A percentile compares a stretch with the other conserved stretches of the same genome.
These are phyloP conservation scores for Glomus cerebriforme DNA, from an alignment of 192 early-diverging fungal genomes.

Conservation along the genomic window DNA sequence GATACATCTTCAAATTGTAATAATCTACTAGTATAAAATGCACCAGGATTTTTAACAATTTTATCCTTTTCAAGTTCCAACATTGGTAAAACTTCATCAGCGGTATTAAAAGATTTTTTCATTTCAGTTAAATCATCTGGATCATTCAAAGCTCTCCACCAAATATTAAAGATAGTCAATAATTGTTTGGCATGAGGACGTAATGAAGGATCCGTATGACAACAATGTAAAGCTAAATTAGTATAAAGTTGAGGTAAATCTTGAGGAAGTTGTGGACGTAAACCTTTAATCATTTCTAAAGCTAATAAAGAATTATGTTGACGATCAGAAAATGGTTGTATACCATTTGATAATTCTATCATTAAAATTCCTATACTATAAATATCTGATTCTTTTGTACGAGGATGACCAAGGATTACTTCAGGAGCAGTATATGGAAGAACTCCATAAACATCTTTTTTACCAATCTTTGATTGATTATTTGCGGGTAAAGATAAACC, in stretches of 20 bases:
- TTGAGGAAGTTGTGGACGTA: background rate
- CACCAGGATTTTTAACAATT: background rate
- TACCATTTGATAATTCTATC: constrained; percentile 14
- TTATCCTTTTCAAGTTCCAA: background rate
- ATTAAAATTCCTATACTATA: constrained; percentile 21
- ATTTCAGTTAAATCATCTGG: background rate
- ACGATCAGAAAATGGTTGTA: background rate
- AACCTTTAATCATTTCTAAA: constrained; percentile 4
- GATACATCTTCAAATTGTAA: background rate
- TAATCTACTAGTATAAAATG: background rate
- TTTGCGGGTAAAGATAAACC: constrained; percentile 11
- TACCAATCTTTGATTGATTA: background rate
- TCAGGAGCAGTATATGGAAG: constrained; percentile 20
- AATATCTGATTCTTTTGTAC: constrained; percentile 10
- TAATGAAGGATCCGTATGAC: background rate
- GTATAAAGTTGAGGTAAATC: constrained; percentile 5
- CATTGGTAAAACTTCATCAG: background rate
- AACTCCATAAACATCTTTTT: background rate
- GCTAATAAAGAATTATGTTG: background rate
- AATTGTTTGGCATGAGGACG: constrained; percentile 7
- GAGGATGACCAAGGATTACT: background rate
- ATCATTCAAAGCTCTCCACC: background rate
- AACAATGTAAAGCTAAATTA: background rate
- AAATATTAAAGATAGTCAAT: background rate
- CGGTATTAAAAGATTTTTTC: background rate